Percentiles rank a stretch among this genome's conserved stretches.
These are phyloP conservation scores for Mortierella claussenii DNA, from an alignment of 192 early-diverging fungal species.

Conservation along the genomic window DNA sequence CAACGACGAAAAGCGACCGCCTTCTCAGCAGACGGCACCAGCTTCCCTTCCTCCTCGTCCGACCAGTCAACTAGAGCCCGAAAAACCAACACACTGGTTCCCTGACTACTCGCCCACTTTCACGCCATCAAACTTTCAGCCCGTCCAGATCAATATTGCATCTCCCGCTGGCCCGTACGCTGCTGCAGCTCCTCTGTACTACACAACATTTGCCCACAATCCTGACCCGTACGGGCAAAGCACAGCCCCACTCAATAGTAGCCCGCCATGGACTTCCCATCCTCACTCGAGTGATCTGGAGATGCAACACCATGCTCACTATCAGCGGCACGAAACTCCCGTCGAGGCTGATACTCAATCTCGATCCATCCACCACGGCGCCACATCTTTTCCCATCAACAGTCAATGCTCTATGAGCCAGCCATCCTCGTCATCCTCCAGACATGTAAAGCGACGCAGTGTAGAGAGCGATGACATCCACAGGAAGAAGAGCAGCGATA, in stretches of 20 bases:
- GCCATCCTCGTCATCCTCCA: neutral
- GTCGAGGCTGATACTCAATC: neutral
- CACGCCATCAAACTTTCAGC: neutral
- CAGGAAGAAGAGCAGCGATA: constrained; percentile 4
- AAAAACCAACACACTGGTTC: neutral
- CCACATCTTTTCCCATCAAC: neutral
- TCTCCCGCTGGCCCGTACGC: neutral
- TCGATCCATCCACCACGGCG: neutral
- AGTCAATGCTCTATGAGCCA: neutral
- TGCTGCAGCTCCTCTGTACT: constrained; percentile 9
- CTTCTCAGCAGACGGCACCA: no score
- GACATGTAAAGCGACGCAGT: neutral
- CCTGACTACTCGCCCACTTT: neutral
- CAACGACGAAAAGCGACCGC: no score
- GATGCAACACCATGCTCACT: constrained; percentile 5
- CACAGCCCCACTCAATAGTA: neutral
- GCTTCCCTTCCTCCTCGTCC: no score
- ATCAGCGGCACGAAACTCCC: neutral
- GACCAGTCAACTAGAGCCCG: neutral
- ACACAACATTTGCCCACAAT: constrained; percentile 8
- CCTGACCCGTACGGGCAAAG: neutral
- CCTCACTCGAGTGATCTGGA: constrained; percentile 23
- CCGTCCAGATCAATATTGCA: no score
- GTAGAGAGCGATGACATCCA: neutral
- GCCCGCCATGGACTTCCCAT: neutral